Conservation (phyloP, 768 basidiomycete genomes). For the Polyporus arcularius region DNA sequence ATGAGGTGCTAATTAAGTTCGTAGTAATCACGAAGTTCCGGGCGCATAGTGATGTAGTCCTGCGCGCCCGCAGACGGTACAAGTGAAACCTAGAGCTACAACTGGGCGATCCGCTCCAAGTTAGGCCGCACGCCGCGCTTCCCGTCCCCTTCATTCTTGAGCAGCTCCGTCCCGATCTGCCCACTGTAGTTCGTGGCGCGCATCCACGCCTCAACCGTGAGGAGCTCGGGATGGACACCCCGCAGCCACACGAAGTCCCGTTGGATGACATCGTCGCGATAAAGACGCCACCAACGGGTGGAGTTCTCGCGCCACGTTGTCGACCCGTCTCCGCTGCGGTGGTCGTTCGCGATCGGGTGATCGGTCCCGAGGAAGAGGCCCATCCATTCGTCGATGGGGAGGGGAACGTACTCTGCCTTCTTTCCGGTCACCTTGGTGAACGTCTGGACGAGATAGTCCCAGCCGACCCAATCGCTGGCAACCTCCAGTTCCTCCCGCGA, state of each 20-base stretch:
- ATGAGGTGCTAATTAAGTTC: too few relatives aligned
- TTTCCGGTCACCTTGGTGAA: constrained; percentile 32
- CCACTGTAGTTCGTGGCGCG: constrained; percentile 16
- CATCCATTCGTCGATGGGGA: constrained; percentile 22
- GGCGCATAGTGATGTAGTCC: too few relatives aligned
- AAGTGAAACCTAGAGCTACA: too few relatives aligned
- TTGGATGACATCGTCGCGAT: constrained; percentile 42
- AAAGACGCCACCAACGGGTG: constrained; percentile 41
- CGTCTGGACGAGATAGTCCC: constrained; percentile 26
- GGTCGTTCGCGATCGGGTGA: constrained; percentile 23
- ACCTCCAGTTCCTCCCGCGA: constrained; percentile 30
- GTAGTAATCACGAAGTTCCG: too few relatives aligned
- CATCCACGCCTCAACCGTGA: constrained; percentile 45
- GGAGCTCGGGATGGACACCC: constrained; percentile 36
- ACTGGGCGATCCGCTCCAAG: too few relatives aligned
- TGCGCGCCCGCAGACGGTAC: too few relatives aligned
- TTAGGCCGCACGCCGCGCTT: too few relatives aligned
- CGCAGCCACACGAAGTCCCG: constrained; percentile 45
- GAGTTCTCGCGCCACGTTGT: constrained; percentile 39
- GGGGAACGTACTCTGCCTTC: constrained; percentile 22
- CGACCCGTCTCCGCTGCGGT: constrained; percentile 15
- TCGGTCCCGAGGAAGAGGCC: constrained; percentile 20
- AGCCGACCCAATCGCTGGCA: constrained; percentile 27
- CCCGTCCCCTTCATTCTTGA: background rate
- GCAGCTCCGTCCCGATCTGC: background rate